Evolutionary conservation across 345 rosid species (phyloP).

Genomic region (Syzygium aromaticum): DNA sequence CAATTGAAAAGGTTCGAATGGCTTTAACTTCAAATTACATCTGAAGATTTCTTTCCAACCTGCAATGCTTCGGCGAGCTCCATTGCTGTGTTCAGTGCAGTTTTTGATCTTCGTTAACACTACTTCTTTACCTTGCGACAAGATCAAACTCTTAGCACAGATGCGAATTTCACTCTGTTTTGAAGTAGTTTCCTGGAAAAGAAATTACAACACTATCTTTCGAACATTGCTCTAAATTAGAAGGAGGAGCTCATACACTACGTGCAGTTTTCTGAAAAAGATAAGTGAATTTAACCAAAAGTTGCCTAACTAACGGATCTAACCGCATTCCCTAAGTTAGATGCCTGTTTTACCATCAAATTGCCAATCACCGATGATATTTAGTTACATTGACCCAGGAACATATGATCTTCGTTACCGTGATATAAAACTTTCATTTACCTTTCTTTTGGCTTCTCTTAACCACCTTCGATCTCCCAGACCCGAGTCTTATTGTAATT

Average conservation of each 20-base stretch:
- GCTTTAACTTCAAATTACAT: not conserved
- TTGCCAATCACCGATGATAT: not conserved
- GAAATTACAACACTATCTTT: not conserved
- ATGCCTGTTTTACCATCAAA: not conserved
- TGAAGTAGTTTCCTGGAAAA: not conserved
- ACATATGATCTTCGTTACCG: not conserved
- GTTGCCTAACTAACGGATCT: not conserved
- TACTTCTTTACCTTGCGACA: not conserved
- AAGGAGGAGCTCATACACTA: not conserved
- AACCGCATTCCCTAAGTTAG: not conserved
- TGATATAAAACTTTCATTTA: not conserved
- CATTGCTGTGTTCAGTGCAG: not conserved
- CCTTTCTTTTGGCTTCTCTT: not conserved
- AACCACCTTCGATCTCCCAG: not conserved
- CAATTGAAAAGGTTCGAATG: not conserved
- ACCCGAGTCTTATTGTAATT: not conserved
- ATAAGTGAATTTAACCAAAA: not conserved
- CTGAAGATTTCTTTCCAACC: not conserved
- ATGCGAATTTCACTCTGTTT: not conserved
- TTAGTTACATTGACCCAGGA: not conserved
- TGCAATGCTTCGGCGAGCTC: not conserved
- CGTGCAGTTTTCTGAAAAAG: not conserved
- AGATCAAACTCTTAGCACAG: not conserved
- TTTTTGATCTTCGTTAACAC: not conserved
- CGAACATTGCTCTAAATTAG: not conserved